Base-by-base conservation (phyloP, 1,284 basidiomycete genomes). In the Cryptococcus floricola region DNA sequence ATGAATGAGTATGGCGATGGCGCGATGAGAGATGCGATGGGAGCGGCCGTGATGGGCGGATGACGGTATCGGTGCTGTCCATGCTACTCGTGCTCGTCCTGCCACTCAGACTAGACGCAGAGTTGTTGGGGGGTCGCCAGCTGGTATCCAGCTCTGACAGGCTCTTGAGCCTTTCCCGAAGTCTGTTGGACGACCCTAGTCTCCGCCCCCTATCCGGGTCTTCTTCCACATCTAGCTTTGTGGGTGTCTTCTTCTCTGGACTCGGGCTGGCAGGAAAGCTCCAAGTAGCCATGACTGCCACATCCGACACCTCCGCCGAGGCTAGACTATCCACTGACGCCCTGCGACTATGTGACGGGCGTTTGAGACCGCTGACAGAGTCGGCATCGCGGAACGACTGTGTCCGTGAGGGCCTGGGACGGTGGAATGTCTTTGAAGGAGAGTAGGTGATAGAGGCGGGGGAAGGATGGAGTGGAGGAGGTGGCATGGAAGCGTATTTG, bases 211-310 rank as follows among this genome's bases (percentile, higher is more conserved):
- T 42, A 13, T 46, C 25, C 1, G 27, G 14, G 19, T 46, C 39
- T 27, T n/a, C 14, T 25, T 31, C 31, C 19, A 27, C 42, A 48
- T 48, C 34, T 41, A 50, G 27, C 41, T 18, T 18, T 38, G 27
- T 38, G 12, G 39, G 28, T 8, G 28, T 44, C 10, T 31, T 39
- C 38, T 49, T 53, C 12, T 53, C 51, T 18, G 51, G 51, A n/a
- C 34, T 47, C 19, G 42, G 34, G 27, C 34, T 44, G 10, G 34
- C 41, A 7, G 62, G 62, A 45, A 64, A 64, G 12, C 57, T 57
- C 62, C 62, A 64, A 19, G 62, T 61, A n/a, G 62, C 62, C 39
- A 64, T 12, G 3, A 64, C 62, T 4, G 57, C 57, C 9, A 64
- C 54, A 27, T 64, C 62, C 13, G 62, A 63, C 10, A 63, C 45